phyloP scores from a whole-genome alignment of 2,329 filamentous ascomycete genomes.

The Fusarium lyarnte region DNA sequence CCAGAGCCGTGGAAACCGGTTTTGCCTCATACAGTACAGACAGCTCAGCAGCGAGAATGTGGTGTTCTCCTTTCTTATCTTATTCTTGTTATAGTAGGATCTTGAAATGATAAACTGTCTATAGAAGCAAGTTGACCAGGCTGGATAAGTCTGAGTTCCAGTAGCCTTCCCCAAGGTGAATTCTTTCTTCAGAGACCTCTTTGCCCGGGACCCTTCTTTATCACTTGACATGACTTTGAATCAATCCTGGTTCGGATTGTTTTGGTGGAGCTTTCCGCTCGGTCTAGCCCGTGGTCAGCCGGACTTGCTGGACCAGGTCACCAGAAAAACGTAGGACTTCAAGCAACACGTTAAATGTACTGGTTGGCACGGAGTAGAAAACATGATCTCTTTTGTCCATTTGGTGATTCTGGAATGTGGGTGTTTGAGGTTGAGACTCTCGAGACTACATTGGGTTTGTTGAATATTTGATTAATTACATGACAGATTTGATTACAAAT shows the following conservation, averaged over 20 bases:
- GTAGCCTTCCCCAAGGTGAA: neutral
- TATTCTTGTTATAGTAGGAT: neutral
- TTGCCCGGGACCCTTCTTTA: neutral
- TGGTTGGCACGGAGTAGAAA: neutral
- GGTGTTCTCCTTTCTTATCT: neutral
- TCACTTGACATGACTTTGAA: constrained; percentile 18
- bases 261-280: constrained; percentile 36
- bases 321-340: constrained; percentile 12
- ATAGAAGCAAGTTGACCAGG: neutral
- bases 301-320: constrained; percentile 34
- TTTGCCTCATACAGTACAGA: constrained; percentile 29
- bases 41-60: neutral
- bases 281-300: constrained; percentile 34
- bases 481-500: neutral
- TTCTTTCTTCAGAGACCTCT: neutral
- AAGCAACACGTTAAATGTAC: neutral
- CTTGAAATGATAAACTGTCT: neutral
- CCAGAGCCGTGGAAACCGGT: constrained; percentile 32
- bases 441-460: neutral
- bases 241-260: constrained; percentile 12
- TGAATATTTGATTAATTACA: neutral
- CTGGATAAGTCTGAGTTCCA: neutral
- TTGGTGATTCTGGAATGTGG: neutral
- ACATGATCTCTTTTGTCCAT: neutral
- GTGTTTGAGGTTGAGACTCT: neutral